Percentiles rank a stretch among this genome's conserved stretches.
These are phyloP conservation scores for Exidia glandulosa DNA, from an alignment of 768 basidiomycete species.

Conservation along the genomic window DNA sequence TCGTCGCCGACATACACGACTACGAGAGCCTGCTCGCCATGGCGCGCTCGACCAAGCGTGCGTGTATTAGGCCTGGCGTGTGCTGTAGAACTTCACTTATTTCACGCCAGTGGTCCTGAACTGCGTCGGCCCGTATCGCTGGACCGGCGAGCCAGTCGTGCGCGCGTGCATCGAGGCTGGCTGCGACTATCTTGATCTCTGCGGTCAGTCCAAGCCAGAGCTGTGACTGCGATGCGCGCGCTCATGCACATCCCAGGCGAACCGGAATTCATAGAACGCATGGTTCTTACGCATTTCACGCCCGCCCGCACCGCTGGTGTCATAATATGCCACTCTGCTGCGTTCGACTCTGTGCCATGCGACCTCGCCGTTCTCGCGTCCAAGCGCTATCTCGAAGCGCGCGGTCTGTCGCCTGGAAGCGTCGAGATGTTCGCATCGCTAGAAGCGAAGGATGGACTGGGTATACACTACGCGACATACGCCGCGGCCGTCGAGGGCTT, in stretches of 20 bases:
- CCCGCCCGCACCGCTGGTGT: neutral
- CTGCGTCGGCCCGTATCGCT: constrained; percentile 4
- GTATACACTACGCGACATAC: constrained; percentile 4
- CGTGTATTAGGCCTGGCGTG: neutral
- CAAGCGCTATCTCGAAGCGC: neutral
- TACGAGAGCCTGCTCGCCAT: neutral
- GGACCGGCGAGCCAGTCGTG: constrained; percentile 6
- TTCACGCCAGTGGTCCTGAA: constrained; percentile 1
- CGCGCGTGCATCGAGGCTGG: constrained; percentile 1
- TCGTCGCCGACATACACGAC: constrained; percentile 1
- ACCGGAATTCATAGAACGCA: constrained; percentile 5
- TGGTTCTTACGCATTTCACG: constrained; percentile 1
- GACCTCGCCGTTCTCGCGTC: constrained; percentile 3
- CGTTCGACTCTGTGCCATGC: constrained; percentile 6
- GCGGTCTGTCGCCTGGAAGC: neutral
- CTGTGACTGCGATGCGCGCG: neutral
- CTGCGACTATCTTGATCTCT: constrained; percentile 5
- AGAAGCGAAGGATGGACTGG: neutral
- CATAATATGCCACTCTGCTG: constrained; percentile 3
- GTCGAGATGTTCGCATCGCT: constrained; percentile 5
- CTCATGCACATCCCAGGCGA: constrained; percentile 2
- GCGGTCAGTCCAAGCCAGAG: neutral
- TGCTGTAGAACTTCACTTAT: neutral
- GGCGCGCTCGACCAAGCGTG: constrained; percentile 1
- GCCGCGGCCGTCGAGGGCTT: constrained; percentile 4